Evolutionary conservation across 2,329 filamentous ascomycete species (phyloP), one percentile per base, ranked within the genome.

Genomic region (Diaporthe sp.): DNA sequence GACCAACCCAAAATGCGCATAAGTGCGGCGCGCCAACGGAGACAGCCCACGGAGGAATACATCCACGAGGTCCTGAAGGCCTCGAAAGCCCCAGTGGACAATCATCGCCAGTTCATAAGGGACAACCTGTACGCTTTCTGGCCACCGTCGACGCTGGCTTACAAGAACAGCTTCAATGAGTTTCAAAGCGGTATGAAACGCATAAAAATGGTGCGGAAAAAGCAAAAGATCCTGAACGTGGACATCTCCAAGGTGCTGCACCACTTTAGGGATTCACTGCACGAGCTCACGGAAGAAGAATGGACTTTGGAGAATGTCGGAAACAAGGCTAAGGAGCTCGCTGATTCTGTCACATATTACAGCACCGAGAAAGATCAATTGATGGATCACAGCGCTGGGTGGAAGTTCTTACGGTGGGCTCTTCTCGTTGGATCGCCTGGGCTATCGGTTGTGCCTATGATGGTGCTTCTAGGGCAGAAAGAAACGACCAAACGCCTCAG

Each of bases 331-430:
- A 71, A 73, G 13, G 37, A 35, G 27, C 71, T 75, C 17, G 71
- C 44, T 17, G 50, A 65, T 42, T 58, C 69, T 15, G 51, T 76
- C 39, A 47, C 55, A 17, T 68, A 66, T n/a, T 74, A 75, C 55
- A 65, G 72, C 32, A 74, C 47, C 19, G 65, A 59, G 7, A 70
- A 71, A 8, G 56, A 71, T n/a, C 63, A 73, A 17, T 50, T 55
- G 6, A 63, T 73, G 8, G 37, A 58, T 6, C 44, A 71, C 53
- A 69, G 73, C 53, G 75, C 65, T 1, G 78, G 79, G 17, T 82
- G 78, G 73, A 79, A 76, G 30, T 75, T 79, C 22, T 61, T 83
- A 27, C 78, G 82, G 1, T 82, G 81, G 80, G 81, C 78, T 9
- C 75, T 83, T n/a, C 39, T 81, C 2, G 80, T 76, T 7, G 72